phyloP scores from a whole-genome alignment of 768 basidiomycete species.

The Russula olivacea region DNA sequence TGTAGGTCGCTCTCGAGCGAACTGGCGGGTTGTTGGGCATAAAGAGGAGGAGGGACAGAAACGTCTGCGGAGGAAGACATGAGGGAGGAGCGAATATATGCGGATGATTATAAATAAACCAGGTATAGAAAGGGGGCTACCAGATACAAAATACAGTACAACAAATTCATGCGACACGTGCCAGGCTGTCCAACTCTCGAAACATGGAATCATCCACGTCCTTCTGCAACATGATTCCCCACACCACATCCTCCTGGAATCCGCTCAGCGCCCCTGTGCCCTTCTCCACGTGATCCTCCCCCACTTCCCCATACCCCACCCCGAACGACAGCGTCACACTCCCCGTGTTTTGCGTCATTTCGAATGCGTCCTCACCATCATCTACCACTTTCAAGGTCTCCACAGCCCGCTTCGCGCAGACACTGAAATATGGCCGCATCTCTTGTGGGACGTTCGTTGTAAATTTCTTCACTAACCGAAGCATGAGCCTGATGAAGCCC shows the following conservation, averaged over 20 bases:
- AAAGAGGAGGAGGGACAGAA: slow-evolving; percentile 19
- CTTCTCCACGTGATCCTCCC: slow-evolving; percentile 57
- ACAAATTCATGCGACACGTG: slow-evolving; percentile 50
- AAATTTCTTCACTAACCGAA: slow-evolving; percentile 65
- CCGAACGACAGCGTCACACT: slow-evolving; percentile 68
- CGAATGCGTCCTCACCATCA: slow-evolving; percentile 68
- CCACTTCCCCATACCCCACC: slow-evolving; percentile 77
- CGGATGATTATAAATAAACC: neutral
- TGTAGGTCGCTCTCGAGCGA: neutral
- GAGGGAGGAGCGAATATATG: neutral
- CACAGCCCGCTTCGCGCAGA: slow-evolving; percentile 58
- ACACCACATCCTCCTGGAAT: slow-evolving; percentile 57
- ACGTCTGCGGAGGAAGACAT: slow-evolving; percentile 16
- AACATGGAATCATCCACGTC: slow-evolving; percentile 74
- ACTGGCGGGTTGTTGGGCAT: slow-evolving; percentile 13
- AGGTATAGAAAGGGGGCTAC: neutral
- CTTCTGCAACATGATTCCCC: slow-evolving; percentile 64
- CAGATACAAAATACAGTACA: slow-evolving; percentile 11
- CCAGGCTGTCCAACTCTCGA: slow-evolving; percentile 71
- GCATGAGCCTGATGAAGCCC: slow-evolving; percentile 63
- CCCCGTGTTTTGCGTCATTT: slow-evolving; percentile 51
- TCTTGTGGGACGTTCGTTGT: slow-evolving; percentile 46
- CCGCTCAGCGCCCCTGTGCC: slow-evolving; percentile 73
- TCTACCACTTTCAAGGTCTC: slow-evolving; percentile 78
- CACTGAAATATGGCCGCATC: slow-evolving; percentile 45